Percentiles rank a stretch among this genome's conserved stretches.
Evolutionary conservation across 2,329 filamentous ascomycete genomes (phyloP).

Genomic region (Echinosphaeria canescens): DNA sequence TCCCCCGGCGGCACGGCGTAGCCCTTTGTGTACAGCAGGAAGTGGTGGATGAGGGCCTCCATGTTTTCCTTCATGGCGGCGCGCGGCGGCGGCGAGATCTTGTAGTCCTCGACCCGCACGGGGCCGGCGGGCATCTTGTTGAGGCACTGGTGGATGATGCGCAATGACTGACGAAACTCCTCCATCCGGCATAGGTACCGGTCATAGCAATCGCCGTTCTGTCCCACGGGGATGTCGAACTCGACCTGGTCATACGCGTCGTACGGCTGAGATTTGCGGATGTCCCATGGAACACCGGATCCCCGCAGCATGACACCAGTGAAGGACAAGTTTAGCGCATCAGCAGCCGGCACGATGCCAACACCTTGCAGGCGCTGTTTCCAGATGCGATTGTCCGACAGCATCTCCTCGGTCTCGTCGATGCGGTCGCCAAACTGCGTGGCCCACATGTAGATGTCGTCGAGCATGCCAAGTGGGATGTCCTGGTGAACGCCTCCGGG

Average conservation of each 20-base stretch:
- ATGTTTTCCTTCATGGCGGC: slow-evolving; percentile 99
- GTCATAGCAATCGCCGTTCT: slow-evolving; percentile 98
- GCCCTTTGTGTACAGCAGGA: slow-evolving; percentile 95
- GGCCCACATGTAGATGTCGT: slow-evolving; percentile 99
- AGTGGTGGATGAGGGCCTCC: slow-evolving; percentile 98
- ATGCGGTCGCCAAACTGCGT: slow-evolving; percentile 97
- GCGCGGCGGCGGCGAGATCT: slow-evolving; percentile 87
- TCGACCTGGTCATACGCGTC: slow-evolving; percentile 97
- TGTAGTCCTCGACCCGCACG: slow-evolving; percentile 95
- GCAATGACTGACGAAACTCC: slow-evolving; percentile 94
- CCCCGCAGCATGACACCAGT: slow-evolving; percentile 95
- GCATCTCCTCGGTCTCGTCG: slow-evolving; percentile 94
- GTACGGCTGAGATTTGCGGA: slow-evolving; percentile 93
- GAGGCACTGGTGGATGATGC: slow-evolving; percentile 96
- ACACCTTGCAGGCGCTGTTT: slow-evolving; percentile 79
- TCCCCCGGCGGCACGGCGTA: slow-evolving; percentile 94
- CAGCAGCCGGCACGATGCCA: slow-evolving; percentile 74
- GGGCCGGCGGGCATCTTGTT: slow-evolving; percentile 97
- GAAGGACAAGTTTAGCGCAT: slow-evolving; percentile 95
- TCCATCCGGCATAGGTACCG: slow-evolving; percentile 98
- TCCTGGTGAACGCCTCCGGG: slow-evolving; percentile 95
- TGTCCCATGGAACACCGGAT: slow-evolving; percentile 87
- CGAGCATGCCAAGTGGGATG: slow-evolving; percentile 77
- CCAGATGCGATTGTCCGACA: slow-evolving; percentile 99
- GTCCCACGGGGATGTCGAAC: slow-evolving; percentile 90